phyloP scores from a whole-genome alignment of 305 asterid species.

The Ruellia speciosa region DNA sequence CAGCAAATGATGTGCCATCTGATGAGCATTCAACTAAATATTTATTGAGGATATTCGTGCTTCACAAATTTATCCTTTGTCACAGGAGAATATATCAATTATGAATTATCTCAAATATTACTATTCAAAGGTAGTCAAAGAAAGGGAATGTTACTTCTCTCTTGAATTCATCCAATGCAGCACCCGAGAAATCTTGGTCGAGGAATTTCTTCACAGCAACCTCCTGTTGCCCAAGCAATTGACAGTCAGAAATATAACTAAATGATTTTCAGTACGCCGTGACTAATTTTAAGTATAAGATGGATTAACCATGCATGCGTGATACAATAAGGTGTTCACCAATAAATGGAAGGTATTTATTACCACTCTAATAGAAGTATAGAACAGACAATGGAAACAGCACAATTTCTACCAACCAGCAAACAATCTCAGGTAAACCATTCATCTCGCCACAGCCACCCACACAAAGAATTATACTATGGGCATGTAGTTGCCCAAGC shows the following conservation, averaged over 20 bases:
- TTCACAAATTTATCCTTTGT: neutral
- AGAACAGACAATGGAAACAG: too few species aligned
- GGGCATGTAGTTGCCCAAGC: too few species aligned
- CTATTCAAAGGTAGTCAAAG: slow-evolving; percentile 20
- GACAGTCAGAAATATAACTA: slow-evolving; percentile 17
- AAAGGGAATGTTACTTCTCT: slow-evolving; percentile 68
- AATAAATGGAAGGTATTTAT: neutral
- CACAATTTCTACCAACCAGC: too few species aligned
- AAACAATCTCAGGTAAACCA: too few species aligned
- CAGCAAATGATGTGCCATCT: slow-evolving; percentile 12
- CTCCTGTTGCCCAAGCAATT: slow-evolving; percentile 50
- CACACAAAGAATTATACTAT: too few species aligned
- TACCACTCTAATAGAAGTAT: too few species aligned
- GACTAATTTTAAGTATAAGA: too few species aligned
- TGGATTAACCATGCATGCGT: neutral
- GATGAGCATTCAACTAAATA: slow-evolving; percentile 8
- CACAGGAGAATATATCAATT: slow-evolving; percentile 15
- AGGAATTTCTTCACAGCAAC: slow-evolving; percentile 99
- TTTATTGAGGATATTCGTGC: neutral
- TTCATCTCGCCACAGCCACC: too few species aligned
- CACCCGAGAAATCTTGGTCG: slow-evolving; percentile 99
- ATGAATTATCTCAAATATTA: neutral
- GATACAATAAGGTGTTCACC: neutral
- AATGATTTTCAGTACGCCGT: neutral
- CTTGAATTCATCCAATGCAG: slow-evolving; percentile 97